Conservation (phyloP, 2,329 filamentous ascomycete species). For the Trichoderma citrinoviride region DNA sequence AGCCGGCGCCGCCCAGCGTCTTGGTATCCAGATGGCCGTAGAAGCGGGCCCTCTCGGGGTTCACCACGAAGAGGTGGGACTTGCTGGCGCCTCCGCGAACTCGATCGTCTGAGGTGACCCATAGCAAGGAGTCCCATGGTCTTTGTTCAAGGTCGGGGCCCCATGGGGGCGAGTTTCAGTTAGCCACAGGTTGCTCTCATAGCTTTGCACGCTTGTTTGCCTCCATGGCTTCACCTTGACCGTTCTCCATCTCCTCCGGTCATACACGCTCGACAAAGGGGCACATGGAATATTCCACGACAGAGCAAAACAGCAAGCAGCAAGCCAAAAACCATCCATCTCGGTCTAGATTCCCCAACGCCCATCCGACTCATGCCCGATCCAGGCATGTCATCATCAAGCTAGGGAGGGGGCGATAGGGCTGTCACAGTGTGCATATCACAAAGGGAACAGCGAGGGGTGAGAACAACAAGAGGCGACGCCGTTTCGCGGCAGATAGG, state of each 20-base stretch:
- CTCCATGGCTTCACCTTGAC: background rate
- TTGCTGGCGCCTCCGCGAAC: conserved; percentile 71
- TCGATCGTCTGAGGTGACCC: conserved; percentile 70
- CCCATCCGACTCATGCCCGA: background rate
- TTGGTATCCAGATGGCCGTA: conserved; percentile 69
- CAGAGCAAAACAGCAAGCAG: background rate
- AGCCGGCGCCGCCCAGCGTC: conserved; percentile 75
- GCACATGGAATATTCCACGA: background rate
- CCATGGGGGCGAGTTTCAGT: conserved; percentile 5
- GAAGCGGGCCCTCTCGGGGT: conserved; percentile 53
- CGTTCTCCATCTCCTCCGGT: background rate
- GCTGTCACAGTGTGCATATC: background rate
- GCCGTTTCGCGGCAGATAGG: background rate
- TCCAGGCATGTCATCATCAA: background rate
- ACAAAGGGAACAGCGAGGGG: background rate
- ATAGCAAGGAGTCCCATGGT: conserved; percentile 58
- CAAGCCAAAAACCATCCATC: background rate
- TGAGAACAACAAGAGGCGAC: background rate
- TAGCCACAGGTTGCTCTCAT: conserved; percentile 14
- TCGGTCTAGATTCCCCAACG: conserved; percentile 1
- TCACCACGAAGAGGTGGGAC: conserved; percentile 45
- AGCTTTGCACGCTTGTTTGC: background rate
- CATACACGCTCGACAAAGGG: background rate
- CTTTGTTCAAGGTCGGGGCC: conserved; percentile 36
- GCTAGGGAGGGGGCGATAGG: background rate